Evolutionary conservation across 2,329 filamentous ascomycete species (phyloP).

Genomic region (Madurella mycetomatis): DNA sequence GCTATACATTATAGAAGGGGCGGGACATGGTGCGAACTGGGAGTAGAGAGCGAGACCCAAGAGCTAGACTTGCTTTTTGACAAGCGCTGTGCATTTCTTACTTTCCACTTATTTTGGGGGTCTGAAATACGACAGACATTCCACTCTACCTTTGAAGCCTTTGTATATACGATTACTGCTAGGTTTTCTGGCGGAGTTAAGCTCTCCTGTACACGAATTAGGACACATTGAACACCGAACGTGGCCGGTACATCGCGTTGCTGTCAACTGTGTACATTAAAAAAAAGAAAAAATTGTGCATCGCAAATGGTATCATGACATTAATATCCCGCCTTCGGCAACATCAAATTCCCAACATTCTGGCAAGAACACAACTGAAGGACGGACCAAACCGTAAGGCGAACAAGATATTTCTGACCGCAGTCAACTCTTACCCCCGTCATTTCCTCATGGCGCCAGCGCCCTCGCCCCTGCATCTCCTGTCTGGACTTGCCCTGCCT

Average conservation of each 20-base stretch:
- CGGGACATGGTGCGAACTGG: neutral
- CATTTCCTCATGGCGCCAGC: too few species aligned
- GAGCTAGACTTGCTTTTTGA: neutral
- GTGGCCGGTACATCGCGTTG: too few species aligned
- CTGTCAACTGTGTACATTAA: too few species aligned
- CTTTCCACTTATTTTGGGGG: neutral
- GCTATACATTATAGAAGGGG: neutral
- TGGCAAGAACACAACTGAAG: too few species aligned
- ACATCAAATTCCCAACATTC: too few species aligned
- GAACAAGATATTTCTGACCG: too few species aligned
- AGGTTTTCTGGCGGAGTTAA: neutral
- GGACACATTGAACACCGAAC: neutral
- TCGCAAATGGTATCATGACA: neutral
- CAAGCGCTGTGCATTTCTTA: neutral
- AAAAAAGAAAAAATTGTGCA: too few species aligned
- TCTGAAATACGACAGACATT: neutral
- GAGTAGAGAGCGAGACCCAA: neutral
- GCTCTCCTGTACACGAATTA: neutral
- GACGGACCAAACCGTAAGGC: too few species aligned
- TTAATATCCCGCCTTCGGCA: too few species aligned
- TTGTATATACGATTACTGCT: neutral
- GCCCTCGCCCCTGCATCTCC: neutral
- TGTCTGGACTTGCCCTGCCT: neutral
- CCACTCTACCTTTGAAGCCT: neutral
- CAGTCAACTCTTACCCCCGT: too few species aligned